A percentile compares a stretch with the other conserved stretches of the same genome.
Conservation (phyloP, 2,329 filamentous ascomycete genomes). For the Calonectria pseudoturangicola region DNA sequence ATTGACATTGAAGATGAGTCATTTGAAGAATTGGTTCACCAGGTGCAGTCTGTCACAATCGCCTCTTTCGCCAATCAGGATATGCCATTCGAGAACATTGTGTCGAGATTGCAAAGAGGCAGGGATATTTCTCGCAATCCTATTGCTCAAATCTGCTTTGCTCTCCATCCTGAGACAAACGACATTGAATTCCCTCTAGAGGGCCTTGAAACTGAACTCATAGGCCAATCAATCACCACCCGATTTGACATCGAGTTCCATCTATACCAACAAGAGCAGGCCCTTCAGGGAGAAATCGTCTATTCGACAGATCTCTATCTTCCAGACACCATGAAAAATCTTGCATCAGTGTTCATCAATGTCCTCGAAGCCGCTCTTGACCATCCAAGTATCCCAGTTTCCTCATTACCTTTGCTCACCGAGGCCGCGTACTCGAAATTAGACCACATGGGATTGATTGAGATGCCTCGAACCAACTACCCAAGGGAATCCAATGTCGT, state of each 20-base stretch:
- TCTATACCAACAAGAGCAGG: background rate
- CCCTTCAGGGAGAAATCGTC: background rate
- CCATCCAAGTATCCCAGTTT: background rate
- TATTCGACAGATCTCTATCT: slow-evolving; percentile 1
- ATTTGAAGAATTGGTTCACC: background rate
- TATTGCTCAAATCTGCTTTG: background rate
- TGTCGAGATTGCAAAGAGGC: background rate
- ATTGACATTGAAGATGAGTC: slow-evolving; percentile 30
- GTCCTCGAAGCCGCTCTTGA: background rate
- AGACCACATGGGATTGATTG: background rate
- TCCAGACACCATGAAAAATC: background rate
- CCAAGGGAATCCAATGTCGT: background rate
- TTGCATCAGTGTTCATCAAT: background rate
- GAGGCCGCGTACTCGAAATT: background rate
- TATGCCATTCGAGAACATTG: slow-evolving; percentile 9
- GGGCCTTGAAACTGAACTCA: background rate
- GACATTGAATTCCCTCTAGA: background rate
- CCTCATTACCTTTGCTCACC: background rate
- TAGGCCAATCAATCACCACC: background rate
- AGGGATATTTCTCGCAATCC: slow-evolving; percentile 12
- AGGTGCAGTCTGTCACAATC: background rate
- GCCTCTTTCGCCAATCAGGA: background rate
- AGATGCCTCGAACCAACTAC: background rate
- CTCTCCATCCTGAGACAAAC: background rate
- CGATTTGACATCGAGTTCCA: slow-evolving; percentile 4